phyloP scores from a whole-genome alignment of 805 yeast species.

The Clavispora santaluciae region DNA sequence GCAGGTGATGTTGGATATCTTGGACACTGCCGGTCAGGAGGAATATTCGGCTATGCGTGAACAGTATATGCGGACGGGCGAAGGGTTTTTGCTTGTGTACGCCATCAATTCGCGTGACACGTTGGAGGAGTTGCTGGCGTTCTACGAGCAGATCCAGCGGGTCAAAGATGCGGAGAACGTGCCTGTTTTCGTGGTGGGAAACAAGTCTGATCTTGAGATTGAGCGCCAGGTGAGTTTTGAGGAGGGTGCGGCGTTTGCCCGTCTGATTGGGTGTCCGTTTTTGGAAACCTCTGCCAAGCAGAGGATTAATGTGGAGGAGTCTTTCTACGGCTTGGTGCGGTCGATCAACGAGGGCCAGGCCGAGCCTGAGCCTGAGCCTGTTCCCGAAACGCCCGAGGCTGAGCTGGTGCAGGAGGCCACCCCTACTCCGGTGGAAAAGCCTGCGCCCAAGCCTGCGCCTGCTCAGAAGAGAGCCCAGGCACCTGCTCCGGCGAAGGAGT shows the following conservation, averaged over 20 bases:
- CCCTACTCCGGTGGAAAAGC: slow-evolving; percentile 8
- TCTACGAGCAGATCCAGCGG: slow-evolving; percentile 70
- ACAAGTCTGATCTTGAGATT: slow-evolving; percentile 69
- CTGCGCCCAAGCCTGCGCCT: slow-evolving; percentile 3
- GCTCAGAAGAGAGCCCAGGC: slow-evolving; percentile 4
- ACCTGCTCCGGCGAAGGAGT: slow-evolving; percentile 5
- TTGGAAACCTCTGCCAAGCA: slow-evolving; percentile 93
- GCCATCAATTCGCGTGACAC: slow-evolving; percentile 81
- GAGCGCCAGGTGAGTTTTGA: slow-evolving; percentile 70
- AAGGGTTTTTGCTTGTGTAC: slow-evolving; percentile 86
- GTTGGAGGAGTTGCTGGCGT: slow-evolving; percentile 77
- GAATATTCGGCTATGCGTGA: slow-evolving; percentile 84
- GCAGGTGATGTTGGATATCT: slow-evolving; percentile 60
- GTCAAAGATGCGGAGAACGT: slow-evolving; percentile 72
- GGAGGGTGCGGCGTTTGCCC: slow-evolving; percentile 61
- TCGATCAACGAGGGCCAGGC: slow-evolving; percentile 33
- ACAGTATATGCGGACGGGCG: slow-evolving; percentile 94
- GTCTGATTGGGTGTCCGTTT: slow-evolving; percentile 64
- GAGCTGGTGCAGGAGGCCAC: slow-evolving; percentile 1
- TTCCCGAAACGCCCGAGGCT: slow-evolving; percentile 1
- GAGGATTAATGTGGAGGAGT: slow-evolving; percentile 83
- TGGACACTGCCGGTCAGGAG: slow-evolving; percentile 98
- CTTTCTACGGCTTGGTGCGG: slow-evolving; percentile 67
- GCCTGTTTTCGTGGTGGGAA: slow-evolving; percentile 78
- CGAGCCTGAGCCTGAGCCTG: slow-evolving; percentile 2